Conservation (phyloP, 768 basidiomycete species). For the Leccinum subgranulosum region DNA sequence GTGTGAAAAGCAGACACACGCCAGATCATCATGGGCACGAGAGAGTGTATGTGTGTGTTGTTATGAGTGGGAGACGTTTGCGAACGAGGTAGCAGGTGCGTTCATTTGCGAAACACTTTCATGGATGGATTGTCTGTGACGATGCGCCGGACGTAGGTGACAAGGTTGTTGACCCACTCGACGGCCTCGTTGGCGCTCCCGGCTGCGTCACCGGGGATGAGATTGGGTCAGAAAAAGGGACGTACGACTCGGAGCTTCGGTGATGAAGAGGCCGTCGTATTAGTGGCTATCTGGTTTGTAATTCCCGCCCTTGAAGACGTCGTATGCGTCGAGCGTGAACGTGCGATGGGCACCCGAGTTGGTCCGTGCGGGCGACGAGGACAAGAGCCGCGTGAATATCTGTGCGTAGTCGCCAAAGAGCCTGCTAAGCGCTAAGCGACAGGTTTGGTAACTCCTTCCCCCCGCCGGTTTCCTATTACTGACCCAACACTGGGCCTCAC, state of each 20-base stretch:
- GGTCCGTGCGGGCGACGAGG: conserved; percentile 27
- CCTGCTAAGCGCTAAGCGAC: too few relatives aligned
- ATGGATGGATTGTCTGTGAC: too few relatives aligned
- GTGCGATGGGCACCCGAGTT: conserved; percentile 13
- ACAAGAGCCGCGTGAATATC: conserved; percentile 50
- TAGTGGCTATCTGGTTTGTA: conserved; percentile 55
- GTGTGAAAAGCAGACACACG: too few relatives aligned
- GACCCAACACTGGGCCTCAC: too few relatives aligned
- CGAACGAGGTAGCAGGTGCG: too few relatives aligned
- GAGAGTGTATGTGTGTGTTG: too few relatives aligned
- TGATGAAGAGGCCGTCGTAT: conserved; percentile 75
- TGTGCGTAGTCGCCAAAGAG: conserved; percentile 49
- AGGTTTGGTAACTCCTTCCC: too few relatives aligned
- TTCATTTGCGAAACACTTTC: too few relatives aligned
- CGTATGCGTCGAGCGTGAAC: conserved; percentile 63
- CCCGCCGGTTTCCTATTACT: too few relatives aligned
- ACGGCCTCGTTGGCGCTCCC: conserved; percentile 71
- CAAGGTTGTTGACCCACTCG: conserved; percentile 74
- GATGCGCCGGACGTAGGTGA: conserved; percentile 17
- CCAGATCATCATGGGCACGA: too few relatives aligned
- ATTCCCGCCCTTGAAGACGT: conserved; percentile 69
- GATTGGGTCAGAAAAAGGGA: neutral
- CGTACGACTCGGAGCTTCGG: conserved; percentile 82
- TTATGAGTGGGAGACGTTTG: too few relatives aligned
- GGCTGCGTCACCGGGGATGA: conserved; percentile 37